Conservation (phyloP, 305 asterid species). For the Fraxinus baroniana region DNA sequence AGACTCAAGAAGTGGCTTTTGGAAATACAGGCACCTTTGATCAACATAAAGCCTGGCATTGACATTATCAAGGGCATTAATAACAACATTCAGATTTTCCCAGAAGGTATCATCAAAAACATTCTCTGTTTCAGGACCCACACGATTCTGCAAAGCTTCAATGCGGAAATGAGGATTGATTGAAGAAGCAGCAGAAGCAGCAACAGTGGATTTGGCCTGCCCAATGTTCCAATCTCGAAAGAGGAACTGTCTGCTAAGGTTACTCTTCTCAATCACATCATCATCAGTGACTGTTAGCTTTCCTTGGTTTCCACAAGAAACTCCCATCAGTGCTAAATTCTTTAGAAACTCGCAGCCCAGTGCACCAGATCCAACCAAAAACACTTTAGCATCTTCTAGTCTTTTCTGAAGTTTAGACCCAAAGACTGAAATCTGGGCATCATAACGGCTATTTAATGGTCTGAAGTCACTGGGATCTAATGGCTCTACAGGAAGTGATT, state of each 20-base stretch:
- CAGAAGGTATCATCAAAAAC: conserved; percentile 84
- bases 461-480: conserved; percentile 64
- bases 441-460: conserved; percentile 86
- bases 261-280: conserved; percentile 95
- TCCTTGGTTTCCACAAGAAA: conserved; percentile 69
- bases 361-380: conserved; percentile 96
- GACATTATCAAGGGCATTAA: conserved; percentile 95
- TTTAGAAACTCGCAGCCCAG: conserved; percentile 93
- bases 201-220: conserved; percentile 94
- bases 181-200: conserved; percentile 77
- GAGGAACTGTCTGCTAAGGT: conserved; percentile 91
- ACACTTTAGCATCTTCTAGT: conserved; percentile 72
- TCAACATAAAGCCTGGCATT: conserved; percentile 94
- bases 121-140: conserved; percentile 80
- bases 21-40: conserved; percentile 88
- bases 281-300: conserved; percentile 85
- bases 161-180: conserved; percentile 60
- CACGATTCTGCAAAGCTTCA: conserved; percentile 95
- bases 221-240: conserved; percentile 99
- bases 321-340: conserved; percentile 93
- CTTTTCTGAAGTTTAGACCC: conserved; percentile 85
- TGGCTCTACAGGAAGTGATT: conserved; percentile 86
- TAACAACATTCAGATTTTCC: conserved; percentile 75
- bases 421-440: conserved; percentile 93
- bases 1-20: conserved; percentile 90